These are phyloP conservation scores for Pythium pyrilobum DNA, from an alignment of 352 stramenopile species.

Conservation along the genomic window DNA sequence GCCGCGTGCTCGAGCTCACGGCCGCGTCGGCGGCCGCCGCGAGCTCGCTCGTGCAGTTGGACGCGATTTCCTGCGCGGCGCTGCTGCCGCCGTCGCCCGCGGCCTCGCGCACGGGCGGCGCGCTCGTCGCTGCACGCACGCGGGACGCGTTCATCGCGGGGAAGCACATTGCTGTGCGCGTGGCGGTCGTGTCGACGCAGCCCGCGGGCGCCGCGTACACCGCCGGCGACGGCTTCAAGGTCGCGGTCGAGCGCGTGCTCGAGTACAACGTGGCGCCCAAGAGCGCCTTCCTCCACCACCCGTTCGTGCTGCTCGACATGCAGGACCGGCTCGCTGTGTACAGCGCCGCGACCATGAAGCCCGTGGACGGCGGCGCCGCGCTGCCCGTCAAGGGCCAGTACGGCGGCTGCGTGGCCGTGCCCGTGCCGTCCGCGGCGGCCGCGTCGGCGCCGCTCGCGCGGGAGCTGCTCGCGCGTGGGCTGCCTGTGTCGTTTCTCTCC, in stretches of 20 bases:
- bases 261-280: conserved; percentile 42
- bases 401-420: conserved; percentile 23
- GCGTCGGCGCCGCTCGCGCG: neutral
- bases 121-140: neutral
- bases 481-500: conserved; percentile 31
- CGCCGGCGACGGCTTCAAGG: conserved; percentile 22
- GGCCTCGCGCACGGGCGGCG: conserved; percentile 16
- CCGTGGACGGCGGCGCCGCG: conserved; percentile 39
- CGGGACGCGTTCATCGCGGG: conserved; percentile 52
- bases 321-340: conserved; percentile 53
- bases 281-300: conserved; percentile 50
- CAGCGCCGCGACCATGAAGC: conserved; percentile 50
- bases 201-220: neutral
- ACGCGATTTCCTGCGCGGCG: conserved; percentile 29
- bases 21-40: conserved; percentile 12
- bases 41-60: conserved; percentile 22
- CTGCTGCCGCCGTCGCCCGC: conserved; percentile 34
- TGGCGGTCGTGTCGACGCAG: conserved; percentile 33
- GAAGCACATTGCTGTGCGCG: conserved; percentile 43
- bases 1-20: conserved; percentile 28
- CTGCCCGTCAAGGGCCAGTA: conserved; percentile 53
- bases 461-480: conserved; percentile 4
- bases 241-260: conserved; percentile 45
- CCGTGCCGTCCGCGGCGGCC: neutral
- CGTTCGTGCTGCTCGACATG: conserved; percentile 62